Conservation (phyloP, 768 basidiomycete species). For the Hemileccinum impolitum region DNA sequence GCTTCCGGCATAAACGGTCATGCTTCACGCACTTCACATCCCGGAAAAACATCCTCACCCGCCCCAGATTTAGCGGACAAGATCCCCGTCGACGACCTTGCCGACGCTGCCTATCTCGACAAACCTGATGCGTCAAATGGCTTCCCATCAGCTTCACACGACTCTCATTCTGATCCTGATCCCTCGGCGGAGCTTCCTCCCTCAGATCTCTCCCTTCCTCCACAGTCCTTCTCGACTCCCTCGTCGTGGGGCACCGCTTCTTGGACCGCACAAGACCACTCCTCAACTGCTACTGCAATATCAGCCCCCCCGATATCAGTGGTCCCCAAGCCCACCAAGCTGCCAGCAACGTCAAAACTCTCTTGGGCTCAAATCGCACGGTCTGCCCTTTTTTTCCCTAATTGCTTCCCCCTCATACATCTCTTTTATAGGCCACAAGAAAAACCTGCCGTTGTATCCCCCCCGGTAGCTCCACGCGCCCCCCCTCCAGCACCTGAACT, state of each 20-base stretch:
- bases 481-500: conserved; percentile 23
- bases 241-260: conserved; percentile 33
- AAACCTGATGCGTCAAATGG: conserved; percentile 18
- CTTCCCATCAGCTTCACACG: conserved; percentile 6
- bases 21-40: conserved; percentile 21
- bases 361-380: conserved; percentile 87
- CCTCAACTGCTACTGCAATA: conserved; percentile 25
- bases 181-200: conserved; percentile 12
- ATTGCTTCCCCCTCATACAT: conserved; percentile 2
- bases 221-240: conserved; percentile 27
- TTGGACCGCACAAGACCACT: conserved; percentile 37
- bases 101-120: conserved; percentile 13
- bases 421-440: conserved; percentile 52
- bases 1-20: conserved; percentile 33
- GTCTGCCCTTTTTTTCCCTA: conserved; percentile 23
- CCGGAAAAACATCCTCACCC: conserved; percentile 28
- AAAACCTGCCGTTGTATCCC: conserved; percentile 48
- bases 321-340: conserved; percentile 39
- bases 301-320: conserved; percentile 21
- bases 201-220: conserved; percentile 8
- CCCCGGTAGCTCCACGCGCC: conserved; percentile 19
- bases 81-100: conserved; percentile 15
- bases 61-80: conserved; percentile 34
- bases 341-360: conserved; percentile 70
- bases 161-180: conserved; percentile 12